A percentile compares a stretch with the other conserved stretches of the same genome.
These are phyloP conservation scores for Ceratocystis eucalypticola DNA, from an alignment of 2,329 filamentous ascomycete genomes.

Conservation along the genomic window DNA sequence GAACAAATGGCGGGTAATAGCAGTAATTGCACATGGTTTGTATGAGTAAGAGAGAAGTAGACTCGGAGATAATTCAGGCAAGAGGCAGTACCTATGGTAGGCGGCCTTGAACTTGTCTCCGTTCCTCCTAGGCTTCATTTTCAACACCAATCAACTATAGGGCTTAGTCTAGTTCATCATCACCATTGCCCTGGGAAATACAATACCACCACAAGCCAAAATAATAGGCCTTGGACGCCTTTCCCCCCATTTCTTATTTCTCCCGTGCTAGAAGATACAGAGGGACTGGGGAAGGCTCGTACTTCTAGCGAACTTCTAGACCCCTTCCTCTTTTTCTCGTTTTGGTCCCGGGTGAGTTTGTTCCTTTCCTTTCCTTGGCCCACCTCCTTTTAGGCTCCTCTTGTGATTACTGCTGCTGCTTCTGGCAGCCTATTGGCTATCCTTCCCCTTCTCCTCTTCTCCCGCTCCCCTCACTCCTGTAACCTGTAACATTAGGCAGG, in stretches of 20 bases:
- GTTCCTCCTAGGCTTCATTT: neutral
- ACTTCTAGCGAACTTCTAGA: conserved; percentile 7
- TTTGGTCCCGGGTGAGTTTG: neutral
- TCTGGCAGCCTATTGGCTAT: neutral
- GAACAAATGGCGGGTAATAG: neutral
- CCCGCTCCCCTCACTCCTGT: neutral
- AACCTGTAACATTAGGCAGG: neutral
- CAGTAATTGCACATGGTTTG: neutral
- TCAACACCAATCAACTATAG: neutral
- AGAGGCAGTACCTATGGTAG: neutral
- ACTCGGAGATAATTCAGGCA: neutral
- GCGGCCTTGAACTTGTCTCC: neutral
- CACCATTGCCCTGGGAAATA: neutral
- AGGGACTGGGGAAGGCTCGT: neutral
- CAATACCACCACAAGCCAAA: neutral
- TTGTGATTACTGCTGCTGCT: neutral
- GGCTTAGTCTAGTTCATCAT: neutral
- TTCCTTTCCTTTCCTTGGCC: neutral
- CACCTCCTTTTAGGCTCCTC: neutral
- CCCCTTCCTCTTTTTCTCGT: neutral
- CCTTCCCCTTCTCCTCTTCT: neutral
- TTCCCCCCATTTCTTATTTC: neutral
- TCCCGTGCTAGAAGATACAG: neutral
- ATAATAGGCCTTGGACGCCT: neutral
- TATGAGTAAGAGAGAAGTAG: neutral